Evolutionary conservation across 176 grass and related monocot species (phyloP), one percentile per base, ranked within the genome.

Genomic region (Pontederia crassipes): DNA sequence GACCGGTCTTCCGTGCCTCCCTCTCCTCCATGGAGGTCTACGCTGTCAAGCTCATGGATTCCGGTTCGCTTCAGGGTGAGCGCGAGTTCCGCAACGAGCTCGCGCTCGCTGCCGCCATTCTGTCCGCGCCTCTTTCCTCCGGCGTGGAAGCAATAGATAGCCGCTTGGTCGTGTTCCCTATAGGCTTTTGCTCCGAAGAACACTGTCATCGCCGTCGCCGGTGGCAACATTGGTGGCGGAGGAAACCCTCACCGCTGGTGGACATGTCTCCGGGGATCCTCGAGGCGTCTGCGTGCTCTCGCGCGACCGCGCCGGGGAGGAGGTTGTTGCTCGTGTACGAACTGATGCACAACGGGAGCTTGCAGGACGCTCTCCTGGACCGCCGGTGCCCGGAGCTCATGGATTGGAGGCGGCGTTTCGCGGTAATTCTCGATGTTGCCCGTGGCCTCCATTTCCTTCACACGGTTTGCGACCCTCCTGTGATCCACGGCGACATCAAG

Each of bases 1-100:
- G 87, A 0, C 81, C 92, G 8, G 92, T 96, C 10, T 96, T 80
- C 75, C 86, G 92, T 49, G 92, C 83, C 66, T 46, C 74, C 50
- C 87, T 96, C 49, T 75, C 86, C 10, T 77, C 84, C 2, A 82
- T 81, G 3, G 80, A 86, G 68, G 64, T 64, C 18, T 79, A 88
- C 3, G 93, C 93, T 17, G 88, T 92, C 24, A 98, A 98, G 76
- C 79, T 92, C 61, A 92, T 92, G 87, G 74, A 89, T 52, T 80
- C 84, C 35, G 82, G 84, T 2, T 98, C 93, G 0, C 87, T 98
- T 45, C 93, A 92, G 80, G 93, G 93, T 9, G 93, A 98, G 74
- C 87, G 93, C 59, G 93, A 98, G 87, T 98, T 98, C 71, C 77
- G 85, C 59, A 98, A 98, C 61, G 87, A 98, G 81, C 81, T 98